Evolutionary conservation across 176 grass and related monocot species (phyloP).

Genomic region (Phragmites australis): DNA sequence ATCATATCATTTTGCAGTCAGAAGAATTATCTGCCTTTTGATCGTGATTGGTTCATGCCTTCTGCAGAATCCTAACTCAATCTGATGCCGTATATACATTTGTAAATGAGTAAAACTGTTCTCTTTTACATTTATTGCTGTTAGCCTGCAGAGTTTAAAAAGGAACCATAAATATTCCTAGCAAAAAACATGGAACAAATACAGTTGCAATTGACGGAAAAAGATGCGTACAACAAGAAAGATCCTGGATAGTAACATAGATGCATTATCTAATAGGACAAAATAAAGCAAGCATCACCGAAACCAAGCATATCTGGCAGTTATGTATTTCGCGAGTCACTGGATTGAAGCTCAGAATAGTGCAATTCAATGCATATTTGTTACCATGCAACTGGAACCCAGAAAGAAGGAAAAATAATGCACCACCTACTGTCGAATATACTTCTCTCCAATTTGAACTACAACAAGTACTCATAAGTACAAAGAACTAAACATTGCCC

Average conservation of each 20-base stretch:
- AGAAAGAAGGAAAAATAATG: neutral
- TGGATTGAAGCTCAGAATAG: slow-evolving; percentile 4
- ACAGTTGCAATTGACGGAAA: neutral
- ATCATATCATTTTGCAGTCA: slow-evolving; percentile 19
- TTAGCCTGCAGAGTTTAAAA: slow-evolving; percentile 29
- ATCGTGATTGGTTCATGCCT: slow-evolving; percentile 1
- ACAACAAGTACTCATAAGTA: neutral
- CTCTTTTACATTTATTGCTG: slow-evolving; percentile 30
- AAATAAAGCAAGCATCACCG: neutral
- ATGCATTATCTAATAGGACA: neutral
- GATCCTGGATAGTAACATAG: neutral
- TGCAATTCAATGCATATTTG: neutral
- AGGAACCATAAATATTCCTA: slow-evolving; percentile 15
- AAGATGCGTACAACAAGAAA: slow-evolving; percentile 2
- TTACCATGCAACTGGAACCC: neutral
- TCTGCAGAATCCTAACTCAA: slow-evolving; percentile 29
- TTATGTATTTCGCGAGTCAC: neutral
- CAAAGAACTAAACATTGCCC: neutral
- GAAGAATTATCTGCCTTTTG: slow-evolving; percentile 29
- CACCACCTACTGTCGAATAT: neutral
- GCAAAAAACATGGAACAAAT: neutral
- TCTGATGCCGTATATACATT: slow-evolving; percentile 47
- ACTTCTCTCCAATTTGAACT: neutral
- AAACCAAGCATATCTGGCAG: neutral
- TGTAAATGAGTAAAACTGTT: slow-evolving; percentile 35